These are phyloP conservation scores for Coemansia sp. DNA, from an alignment of 192 early-diverging fungal species.

Conservation along the genomic window DNA sequence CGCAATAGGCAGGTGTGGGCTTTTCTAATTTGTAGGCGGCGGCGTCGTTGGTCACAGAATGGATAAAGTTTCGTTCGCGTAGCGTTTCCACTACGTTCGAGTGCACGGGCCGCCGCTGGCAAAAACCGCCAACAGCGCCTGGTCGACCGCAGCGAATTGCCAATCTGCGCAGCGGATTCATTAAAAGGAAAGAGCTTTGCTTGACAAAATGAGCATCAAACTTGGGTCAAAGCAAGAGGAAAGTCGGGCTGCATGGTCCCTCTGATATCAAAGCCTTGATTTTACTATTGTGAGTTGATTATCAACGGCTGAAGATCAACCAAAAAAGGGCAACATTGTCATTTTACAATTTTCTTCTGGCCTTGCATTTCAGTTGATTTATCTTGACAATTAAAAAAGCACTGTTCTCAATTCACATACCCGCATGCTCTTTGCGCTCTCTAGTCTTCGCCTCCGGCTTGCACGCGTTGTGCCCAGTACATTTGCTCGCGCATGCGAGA, in stretches of 20 bases:
- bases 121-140: not conserved
- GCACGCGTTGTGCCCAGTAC: not conserved
- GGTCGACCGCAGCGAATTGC: not conserved
- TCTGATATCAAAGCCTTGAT: not conserved
- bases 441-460: not conserved
- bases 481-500: conserved; percentile 23
- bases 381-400: not conserved
- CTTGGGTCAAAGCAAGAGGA: not conserved
- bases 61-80: conserved; percentile 55
- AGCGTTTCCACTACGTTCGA: conserved; percentile 42
- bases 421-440: not conserved
- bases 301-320: not conserved
- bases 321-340: not conserved
- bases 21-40: conserved; percentile 9
- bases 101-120: conserved; percentile 15
- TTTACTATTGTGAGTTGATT: not conserved
- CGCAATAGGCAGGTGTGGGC: conserved; percentile 70
- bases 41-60: conserved; percentile 55
- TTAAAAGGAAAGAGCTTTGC: not conserved
- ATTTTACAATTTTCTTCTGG: not conserved
- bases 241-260: not conserved
- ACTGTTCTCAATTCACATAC: not conserved
- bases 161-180: not conserved
- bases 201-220: not conserved
- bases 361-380: not conserved